Evolutionary conservation across 257 asterid genomes (phyloP), one percentile per base, ranked within the genome.

Genomic region (Solanum raphanifolium): DNA sequence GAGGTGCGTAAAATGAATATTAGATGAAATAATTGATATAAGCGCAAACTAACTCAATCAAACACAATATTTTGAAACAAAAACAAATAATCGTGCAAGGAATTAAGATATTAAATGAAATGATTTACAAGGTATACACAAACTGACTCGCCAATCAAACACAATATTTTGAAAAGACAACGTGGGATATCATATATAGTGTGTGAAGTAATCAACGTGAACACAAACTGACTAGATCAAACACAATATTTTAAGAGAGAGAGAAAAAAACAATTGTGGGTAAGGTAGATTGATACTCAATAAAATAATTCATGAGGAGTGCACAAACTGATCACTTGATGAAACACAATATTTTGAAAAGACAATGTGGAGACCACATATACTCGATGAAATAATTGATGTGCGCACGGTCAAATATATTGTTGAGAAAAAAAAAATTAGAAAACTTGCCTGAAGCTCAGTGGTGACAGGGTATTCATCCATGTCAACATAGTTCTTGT

Each of bases 401-500:
- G 9, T 35, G 18, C 1, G 18, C 7, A 5, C 4, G 25, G 1
- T 9, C 29, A 35, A 34, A 71, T 20, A 1, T 20, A 20, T 21
- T 23, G 6, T 62, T 62, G 13, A n/a, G 12, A n/a, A 23, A 55
- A 55, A 2, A 20, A 7, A 20, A 18, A 1, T 38, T 10, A 9
- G 13, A 62, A 6, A 65, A 65, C 32, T 5, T 65, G 8, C 91
- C 88, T 89, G 91, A 18, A 89, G 79, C 87, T 89, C 91, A 62
- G 91, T 89, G 34, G 89, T 89, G 84, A 89, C 90, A 39, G 91
- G 91, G 3, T 87, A 87, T 13, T 88, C 91, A 84, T 89, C 91
- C 91, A 89, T 89, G 89, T 88, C 90, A 32, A 86, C 90, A 23
- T 89, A 89, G 18, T 89, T 89, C 35, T 89, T 89, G 85, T 89